Percentiles rank a stretch among this genome's conserved stretches.
Conservation (phyloP, 495 filamentous ascomycete species). For the Diplogelasinospora grovesii region DNA sequence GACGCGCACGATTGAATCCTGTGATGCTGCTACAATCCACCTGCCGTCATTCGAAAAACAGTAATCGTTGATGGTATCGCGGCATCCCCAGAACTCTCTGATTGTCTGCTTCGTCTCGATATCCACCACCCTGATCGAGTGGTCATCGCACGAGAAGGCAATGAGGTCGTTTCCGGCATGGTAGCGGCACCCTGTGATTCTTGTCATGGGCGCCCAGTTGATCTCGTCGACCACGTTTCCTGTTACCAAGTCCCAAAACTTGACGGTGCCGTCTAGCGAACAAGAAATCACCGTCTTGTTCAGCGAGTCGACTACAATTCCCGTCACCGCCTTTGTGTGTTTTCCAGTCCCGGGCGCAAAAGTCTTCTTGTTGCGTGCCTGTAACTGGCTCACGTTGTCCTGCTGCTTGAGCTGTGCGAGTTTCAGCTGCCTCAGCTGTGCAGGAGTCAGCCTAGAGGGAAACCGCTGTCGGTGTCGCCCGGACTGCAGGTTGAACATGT, state of each 20-base stretch:
- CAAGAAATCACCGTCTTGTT: slow-evolving; percentile 80
- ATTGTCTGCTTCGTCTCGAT: slow-evolving; percentile 83
- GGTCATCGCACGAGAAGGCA: slow-evolving; percentile 83
- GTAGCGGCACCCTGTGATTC: slow-evolving; percentile 68
- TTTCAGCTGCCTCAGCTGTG: slow-evolving; percentile 57
- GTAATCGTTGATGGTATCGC: slow-evolving; percentile 76
- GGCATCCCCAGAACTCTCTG: slow-evolving; percentile 85
- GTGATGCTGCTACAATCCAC: slow-evolving; percentile 86
- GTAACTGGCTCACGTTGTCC: slow-evolving; percentile 43
- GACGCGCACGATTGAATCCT: slow-evolving; percentile 73
- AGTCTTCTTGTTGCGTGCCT: slow-evolving; percentile 28
- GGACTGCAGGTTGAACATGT: slow-evolving; percentile 96
- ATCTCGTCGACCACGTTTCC: slow-evolving; percentile 74
- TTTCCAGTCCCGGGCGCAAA: slow-evolving; percentile 49
- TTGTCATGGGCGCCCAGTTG: slow-evolving; percentile 77
- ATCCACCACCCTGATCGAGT: slow-evolving; percentile 82
- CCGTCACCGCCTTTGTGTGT: slow-evolving; percentile 78
- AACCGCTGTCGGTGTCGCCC: slow-evolving; percentile 79
- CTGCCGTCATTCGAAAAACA: slow-evolving; percentile 88
- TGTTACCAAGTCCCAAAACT: slow-evolving; percentile 92
- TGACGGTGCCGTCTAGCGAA: slow-evolving; percentile 86
- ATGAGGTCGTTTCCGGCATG: slow-evolving; percentile 78
- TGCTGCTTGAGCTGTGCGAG: slow-evolving; percentile 44
- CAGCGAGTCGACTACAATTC: slow-evolving; percentile 74
- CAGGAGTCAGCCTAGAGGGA: slow-evolving; percentile 60